Conservation (phyloP, 192 early-diverging fungal genomes). For the Coemansia sp. region DNA sequence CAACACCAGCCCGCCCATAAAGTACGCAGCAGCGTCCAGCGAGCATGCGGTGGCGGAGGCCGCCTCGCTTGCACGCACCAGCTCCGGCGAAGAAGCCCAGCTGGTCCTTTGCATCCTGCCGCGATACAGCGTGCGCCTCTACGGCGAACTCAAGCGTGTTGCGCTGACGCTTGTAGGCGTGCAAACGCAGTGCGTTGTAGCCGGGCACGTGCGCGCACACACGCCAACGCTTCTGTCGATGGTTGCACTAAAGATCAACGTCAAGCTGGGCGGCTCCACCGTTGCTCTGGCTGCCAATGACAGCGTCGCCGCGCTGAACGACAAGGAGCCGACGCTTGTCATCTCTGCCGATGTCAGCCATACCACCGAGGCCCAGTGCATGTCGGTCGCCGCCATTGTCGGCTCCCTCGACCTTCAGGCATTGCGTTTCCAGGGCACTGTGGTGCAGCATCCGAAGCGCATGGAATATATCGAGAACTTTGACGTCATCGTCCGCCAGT, state of each 20-base stretch:
- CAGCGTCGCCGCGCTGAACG: conserved; percentile 1
- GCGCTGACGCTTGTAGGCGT: conserved; percentile 54
- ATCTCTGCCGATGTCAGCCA: conserved; percentile 64
- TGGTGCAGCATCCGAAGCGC: conserved; percentile 43
- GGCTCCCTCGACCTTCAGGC: conserved; percentile 36
- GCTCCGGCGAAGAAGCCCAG: background rate
- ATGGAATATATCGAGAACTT: conserved; percentile 42
- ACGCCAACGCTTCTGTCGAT: conserved; percentile 26
- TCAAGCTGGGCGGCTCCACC: conserved; percentile 66
- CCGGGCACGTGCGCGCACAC: conserved; percentile 14
- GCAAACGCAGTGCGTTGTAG: conserved; percentile 56
- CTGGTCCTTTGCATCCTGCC: conserved; percentile 39
- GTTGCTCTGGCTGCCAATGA: conserved; percentile 20
- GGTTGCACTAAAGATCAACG: conserved; percentile 63
- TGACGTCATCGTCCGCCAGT: conserved; percentile 40
- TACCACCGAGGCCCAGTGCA: conserved; percentile 39
- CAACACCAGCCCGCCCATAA: conserved; percentile 21
- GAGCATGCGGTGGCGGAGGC: conserved; percentile 1
- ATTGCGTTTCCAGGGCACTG: conserved; percentile 23
- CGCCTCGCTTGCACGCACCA: background rate
- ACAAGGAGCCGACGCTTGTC: conserved; percentile 55
- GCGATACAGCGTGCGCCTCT: conserved; percentile 16
- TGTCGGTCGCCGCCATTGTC: conserved; percentile 57
- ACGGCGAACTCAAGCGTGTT: conserved; percentile 60
- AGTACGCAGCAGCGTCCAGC: background rate